Conservation (phyloP, 345 rosid genomes). For the Arabis alpina region DNA sequence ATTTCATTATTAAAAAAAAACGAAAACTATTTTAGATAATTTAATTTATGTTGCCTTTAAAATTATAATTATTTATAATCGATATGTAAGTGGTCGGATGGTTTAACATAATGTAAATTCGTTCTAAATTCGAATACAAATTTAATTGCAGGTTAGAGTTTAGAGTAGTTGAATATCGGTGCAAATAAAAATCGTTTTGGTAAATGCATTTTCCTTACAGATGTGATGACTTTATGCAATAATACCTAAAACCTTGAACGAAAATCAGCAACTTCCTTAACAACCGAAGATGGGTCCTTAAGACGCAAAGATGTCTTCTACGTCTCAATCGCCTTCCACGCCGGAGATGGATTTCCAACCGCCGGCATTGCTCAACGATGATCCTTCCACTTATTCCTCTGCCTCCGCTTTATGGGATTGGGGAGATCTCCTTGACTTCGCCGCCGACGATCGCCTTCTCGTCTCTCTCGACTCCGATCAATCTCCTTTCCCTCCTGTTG, state of each 20-base stretch:
- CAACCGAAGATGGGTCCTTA: constrained; percentile 30
- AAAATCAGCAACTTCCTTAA: constrained; percentile 42
- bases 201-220: constrained; percentile 4
- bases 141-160: no score
- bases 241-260: constrained; percentile 40
- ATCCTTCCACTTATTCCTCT: constrained; percentile 46
- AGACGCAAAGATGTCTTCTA: constrained; percentile 30
- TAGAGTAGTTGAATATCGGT: no score
- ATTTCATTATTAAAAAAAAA: background rate
- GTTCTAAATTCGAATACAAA: no score
- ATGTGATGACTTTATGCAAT: constrained; percentile 28
- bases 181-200: background rate
- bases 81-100: no score
- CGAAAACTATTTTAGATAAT: constrained; percentile 21
- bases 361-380: constrained; percentile 45
- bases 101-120: no score
- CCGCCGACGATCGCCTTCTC: constrained; percentile 62
- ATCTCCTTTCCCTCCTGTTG: constrained; percentile 21
- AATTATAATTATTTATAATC: background rate
- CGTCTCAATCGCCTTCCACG: constrained; percentile 35
- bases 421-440: constrained; percentile 80
- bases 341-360: constrained; percentile 53
- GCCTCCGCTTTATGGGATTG: constrained; percentile 77
- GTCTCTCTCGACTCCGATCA: constrained; percentile 50
- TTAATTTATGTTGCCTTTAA: background rate